Evolutionary conservation across 2,329 filamentous ascomycete genomes (phyloP), one percentile per base, ranked within the genome.

Genomic region (Sphaerulina musiva): DNA sequence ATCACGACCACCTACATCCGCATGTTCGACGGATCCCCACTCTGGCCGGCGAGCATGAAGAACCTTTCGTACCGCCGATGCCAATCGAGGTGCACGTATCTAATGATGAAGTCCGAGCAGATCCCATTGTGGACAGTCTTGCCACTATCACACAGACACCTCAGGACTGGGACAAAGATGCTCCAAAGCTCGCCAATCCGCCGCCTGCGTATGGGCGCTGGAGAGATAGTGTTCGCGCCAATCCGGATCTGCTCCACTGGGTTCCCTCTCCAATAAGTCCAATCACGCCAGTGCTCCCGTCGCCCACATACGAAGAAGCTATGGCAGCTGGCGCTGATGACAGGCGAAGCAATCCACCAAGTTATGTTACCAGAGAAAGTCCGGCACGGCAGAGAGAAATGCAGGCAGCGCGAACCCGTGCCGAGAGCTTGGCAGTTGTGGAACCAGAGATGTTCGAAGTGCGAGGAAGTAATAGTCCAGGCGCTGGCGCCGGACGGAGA

Each of bases 121-220:
- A 62, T 47, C 46, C 59, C 6, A 46, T 54, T 31, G 59, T 62
- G 32, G 62, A 59, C 14, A 48, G 55, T 20, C 61, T 60, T 7
- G 52, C 62, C 45, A 49, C 54, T 32, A 53, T 56, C 31, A 49
- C 83, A 17, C 55, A 58, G 20, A 53, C 48, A 40, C 53, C 46
- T 36, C 50, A 57, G 23, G 52, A 57, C 20, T 65, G 58, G 55
- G 62, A 65, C 40, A 64, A 67, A 40, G 53, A 61, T 10, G 36
- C 60, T 29, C 38, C 54, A 2, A 48, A 45, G 8, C 48, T 66
- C 3, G 51, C 58, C 69, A 51, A 68, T 17, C 81, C 83, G 7
- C 90, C 91, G 3, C 90, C 91, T 0, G 89, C 89, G 2, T 95
- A 95, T 67, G 90, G 90, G 0, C 74, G 89, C 1, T 95, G 89